Conservation (phyloP, 169 alveolate genomes). For the Eimeria sp. region DNA sequence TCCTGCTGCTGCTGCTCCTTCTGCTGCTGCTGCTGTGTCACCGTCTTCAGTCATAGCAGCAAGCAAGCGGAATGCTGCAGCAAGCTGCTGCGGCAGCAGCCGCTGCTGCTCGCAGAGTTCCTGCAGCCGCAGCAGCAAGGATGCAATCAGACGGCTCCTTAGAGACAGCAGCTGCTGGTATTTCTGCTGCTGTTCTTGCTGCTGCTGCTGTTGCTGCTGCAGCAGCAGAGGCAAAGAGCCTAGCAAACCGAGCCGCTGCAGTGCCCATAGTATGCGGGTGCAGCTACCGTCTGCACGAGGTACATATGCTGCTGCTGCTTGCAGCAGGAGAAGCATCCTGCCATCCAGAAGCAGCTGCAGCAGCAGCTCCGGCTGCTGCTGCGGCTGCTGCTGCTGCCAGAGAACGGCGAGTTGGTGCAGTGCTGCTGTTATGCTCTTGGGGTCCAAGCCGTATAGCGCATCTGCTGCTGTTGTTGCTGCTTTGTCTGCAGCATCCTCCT, state of each 20-base stretch:
- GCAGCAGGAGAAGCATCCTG: neutral
- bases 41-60: neutral
- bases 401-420: slow-evolving; percentile 26
- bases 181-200: neutral
- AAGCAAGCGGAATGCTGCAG: neutral
- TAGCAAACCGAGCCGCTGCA: slow-evolving; percentile 53
- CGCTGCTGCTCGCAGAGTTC: slow-evolving; percentile 5
- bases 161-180: slow-evolving; percentile 7
- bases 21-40: slow-evolving; percentile 11
- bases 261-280: slow-evolving; percentile 47
- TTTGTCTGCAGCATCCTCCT: too few species aligned
- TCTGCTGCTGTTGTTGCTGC: neutral
- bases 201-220: slow-evolving; percentile 50
- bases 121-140: slow-evolving; percentile 63
- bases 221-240: slow-evolving; percentile 18
- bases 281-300: slow-evolving; percentile 20
- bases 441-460: neutral
- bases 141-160: neutral
- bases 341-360: neutral
- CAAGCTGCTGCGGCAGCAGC: slow-evolving; percentile 18
- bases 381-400: slow-evolving; percentile 33
- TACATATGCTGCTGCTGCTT: neutral
- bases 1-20: slow-evolving; percentile 62
- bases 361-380: slow-evolving; percentile 9
- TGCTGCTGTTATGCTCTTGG: neutral